Evolutionary conservation across 2,329 filamentous ascomycete species (phyloP), one percentile per base, ranked within the genome.

Genomic region (Ophiostoma himal-ulmi): DNA sequence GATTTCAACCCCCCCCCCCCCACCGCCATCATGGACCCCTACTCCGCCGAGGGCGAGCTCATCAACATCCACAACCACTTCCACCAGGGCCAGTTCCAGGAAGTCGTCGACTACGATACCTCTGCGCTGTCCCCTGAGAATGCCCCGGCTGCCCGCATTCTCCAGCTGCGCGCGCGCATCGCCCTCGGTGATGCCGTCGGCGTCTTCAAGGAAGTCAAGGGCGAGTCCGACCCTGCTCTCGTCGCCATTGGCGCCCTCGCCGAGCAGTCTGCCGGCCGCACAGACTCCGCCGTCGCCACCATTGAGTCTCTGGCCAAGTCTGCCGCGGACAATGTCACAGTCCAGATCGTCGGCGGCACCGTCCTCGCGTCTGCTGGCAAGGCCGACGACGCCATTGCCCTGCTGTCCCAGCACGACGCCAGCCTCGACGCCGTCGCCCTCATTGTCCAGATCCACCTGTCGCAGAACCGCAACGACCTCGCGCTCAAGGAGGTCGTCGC

Each of bases 381-480:
- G 82, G 87, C 88, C n/a, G 93, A 97, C 73, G 91, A 94, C 78
- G 95, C 95, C 17, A 81, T 98, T 71, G 86, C 88, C 65, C 81
- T 98, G 72, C 81, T 98, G 75, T 86, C 86, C 65, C 89, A 92
- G 79, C 94, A 98, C 78, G 90, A 96, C 77, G 93, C 92, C 71
- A 96, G 88, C 78, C 89, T 89, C 71, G 87, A 89, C 75, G 91
- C 92, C 70, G 92, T 97, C 69, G 91, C 94, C 64, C 82, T 98
- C 73, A 94, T 95, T 74, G 89, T 94, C 39, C 94, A 99, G 79
- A 96, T 98, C 75, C 90, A 97, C 77, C 88, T 98, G 11, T 86
- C 92, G 75, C 93, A 97, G 78, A 97, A 97, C 83, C 88, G 94
- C 75, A 90, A 90, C 76, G 94, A 98, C 79, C 87, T 97, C 67